These are phyloP conservation scores for Talaromyces piceae DNA, from an alignment of 2,329 filamentous ascomycete genomes.

Conservation along the genomic window DNA sequence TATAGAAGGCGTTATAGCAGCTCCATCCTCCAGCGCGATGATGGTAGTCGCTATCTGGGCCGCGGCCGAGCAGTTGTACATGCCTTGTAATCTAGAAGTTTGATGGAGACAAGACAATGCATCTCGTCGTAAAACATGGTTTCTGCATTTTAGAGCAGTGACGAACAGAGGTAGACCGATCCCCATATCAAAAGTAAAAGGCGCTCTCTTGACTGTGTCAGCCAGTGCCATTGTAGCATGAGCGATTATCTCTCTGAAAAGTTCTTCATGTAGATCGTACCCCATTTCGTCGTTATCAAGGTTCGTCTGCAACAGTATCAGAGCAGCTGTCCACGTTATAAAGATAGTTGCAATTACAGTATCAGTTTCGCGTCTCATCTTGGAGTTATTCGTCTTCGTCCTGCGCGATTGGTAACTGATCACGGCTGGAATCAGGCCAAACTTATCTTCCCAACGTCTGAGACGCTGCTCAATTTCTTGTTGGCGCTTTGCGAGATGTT, in stretches of 20 bases:
- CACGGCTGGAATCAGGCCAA: neutral
- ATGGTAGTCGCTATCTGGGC: neutral
- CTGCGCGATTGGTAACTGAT: neutral
- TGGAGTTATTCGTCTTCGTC: neutral
- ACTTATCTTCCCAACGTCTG: neutral
- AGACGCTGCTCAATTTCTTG: neutral
- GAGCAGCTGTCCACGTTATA: neutral
- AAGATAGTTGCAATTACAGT: neutral
- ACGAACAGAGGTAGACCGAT: slow-evolving; percentile 25
- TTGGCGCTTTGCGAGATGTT: neutral
- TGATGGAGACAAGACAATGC: slow-evolving; percentile 20
- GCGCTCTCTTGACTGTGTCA: slow-evolving; percentile 13
- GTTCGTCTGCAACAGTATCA: neutral
- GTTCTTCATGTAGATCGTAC: neutral
- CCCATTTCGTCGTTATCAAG: neutral
- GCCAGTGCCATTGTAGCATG: neutral
- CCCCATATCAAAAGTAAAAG: slow-evolving; percentile 26
- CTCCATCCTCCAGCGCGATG: neutral
- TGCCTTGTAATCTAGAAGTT: slow-evolving; percentile 21
- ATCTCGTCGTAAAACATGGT: slow-evolving; percentile 22
- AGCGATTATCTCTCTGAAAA: neutral
- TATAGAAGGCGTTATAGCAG: no score
- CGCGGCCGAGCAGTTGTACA: slow-evolving; percentile 5
- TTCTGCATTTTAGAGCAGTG: slow-evolving; percentile 24
- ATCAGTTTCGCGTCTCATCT: neutral